Base-by-base conservation (phyloP, 805 yeast genomes). In the Candida krabiensis region DNA sequence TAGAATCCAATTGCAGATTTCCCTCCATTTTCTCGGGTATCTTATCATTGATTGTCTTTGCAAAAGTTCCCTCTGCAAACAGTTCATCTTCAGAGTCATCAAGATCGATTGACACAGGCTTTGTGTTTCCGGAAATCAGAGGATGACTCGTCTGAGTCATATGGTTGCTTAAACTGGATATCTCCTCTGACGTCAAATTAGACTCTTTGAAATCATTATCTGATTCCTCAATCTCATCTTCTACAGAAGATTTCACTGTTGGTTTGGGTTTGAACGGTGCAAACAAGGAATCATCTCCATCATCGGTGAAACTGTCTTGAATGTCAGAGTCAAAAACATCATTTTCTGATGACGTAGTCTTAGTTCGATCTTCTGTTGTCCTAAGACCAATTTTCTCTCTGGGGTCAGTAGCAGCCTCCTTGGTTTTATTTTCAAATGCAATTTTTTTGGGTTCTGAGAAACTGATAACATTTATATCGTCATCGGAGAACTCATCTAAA, bases 61-160 rank as follows among this genome's bases (percentile, higher is more conserved):
- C 24, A 8, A 21, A 21, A 19, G 23, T 25, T 14, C 27, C 30
- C 25, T 43, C 47, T 3, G 40, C 38, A 19, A 39, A 31, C 6
- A 38, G 23, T 22, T 47, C 53, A 40, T 47, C 52, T 15, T 33
- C 43, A 3, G 52, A 47, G 22, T 47, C 46, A 23, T 46, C 42
- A 14, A 48, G 23, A 21, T 36, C 30, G 19, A 49, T 29, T 15
- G 32, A 23, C 21, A 45, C 35, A 7, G 28, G 23, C 26, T 37
- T 35, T 17, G 38, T 26, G 13, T 15, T 19, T 2, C 15, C 13
- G n/a, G 19, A 9, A 19, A 9, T 16, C 12, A 11, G 24, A 21
- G 24, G 9, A 21, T 8, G 11, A 21, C 24, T 21, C 11, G 7
- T 7, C 11, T 21, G 7, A 8, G 7, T 21, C 5, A 19, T 24